Conservation (phyloP, 352 stramenopile genomes). For the Globisporangium irregulare region DNA sequence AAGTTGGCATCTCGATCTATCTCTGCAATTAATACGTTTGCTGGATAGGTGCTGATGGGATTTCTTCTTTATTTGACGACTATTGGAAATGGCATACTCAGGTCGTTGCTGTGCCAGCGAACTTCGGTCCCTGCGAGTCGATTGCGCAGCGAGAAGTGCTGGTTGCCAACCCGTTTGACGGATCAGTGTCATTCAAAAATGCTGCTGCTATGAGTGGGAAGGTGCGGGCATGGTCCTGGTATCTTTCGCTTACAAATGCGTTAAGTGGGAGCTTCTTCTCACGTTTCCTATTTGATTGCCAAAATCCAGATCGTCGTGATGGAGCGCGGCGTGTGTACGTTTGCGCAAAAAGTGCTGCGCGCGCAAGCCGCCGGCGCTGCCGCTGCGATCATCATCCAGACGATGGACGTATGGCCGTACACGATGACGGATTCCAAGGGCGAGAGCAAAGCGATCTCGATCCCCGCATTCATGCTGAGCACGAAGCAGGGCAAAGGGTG, state of each 20-base stretch:
- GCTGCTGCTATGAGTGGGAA: slow-evolving; percentile 38
- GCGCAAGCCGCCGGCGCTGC: slow-evolving; percentile 52
- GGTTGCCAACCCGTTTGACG: slow-evolving; percentile 61
- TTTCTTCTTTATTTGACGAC: background rate
- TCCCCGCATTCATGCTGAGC: slow-evolving; percentile 81
- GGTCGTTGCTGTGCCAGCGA: slow-evolving; percentile 68
- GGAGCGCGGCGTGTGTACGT: slow-evolving; percentile 64
- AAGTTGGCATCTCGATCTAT: background rate
- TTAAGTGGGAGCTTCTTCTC: background rate
- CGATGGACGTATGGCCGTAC: slow-evolving; percentile 74
- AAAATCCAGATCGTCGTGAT: slow-evolving; percentile 60
- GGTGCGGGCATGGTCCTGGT: slow-evolving; percentile 17
- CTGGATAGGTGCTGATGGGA: too few relatives aligned
- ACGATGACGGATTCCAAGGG: slow-evolving; percentile 80
- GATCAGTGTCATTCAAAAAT: slow-evolving; percentile 42
- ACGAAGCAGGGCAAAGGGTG: slow-evolving; percentile 65
- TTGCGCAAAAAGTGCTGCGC: slow-evolving; percentile 69
- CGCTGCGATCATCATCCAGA: slow-evolving; percentile 71
- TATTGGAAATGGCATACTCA: slow-evolving; percentile 8
- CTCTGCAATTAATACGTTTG: too few relatives aligned
- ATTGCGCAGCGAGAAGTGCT: slow-evolving; percentile 37
- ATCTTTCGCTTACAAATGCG: too few relatives aligned
- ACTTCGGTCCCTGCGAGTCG: slow-evolving; percentile 75
- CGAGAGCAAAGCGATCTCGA: slow-evolving; percentile 51
- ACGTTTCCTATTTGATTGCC: background rate